These are phyloP conservation scores for Licmophora abbreviata DNA, from an alignment of 108 stramenopile species.

Conservation along the genomic window DNA sequence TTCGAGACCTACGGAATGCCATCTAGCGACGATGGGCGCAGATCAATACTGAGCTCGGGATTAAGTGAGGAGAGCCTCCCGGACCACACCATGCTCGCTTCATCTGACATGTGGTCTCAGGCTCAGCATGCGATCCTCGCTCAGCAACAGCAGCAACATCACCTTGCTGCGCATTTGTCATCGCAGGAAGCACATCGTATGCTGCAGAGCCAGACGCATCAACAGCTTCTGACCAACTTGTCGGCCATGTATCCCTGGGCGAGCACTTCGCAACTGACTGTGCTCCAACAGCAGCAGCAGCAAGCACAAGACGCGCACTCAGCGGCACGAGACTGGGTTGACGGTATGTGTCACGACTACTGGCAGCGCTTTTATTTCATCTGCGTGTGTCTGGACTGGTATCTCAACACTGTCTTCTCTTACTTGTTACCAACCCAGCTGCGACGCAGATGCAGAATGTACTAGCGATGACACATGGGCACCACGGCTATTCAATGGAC, in stretches of 20 bases:
- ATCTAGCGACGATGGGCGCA: background rate
- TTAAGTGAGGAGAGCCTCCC: background rate
- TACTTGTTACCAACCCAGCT: too few relatives aligned
- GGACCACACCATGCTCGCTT: constrained; percentile 6
- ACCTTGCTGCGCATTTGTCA: background rate
- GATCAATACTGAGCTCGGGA: background rate
- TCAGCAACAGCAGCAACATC: constrained; percentile 7
- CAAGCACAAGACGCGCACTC: constrained; percentile 2
- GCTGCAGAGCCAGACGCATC: constrained; percentile 2
- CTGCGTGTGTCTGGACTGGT: too few relatives aligned
- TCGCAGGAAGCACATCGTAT: background rate
- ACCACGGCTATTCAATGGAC: constrained; percentile 5
- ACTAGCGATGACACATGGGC: background rate
- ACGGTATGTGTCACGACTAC: background rate
- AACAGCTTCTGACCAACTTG: background rate
- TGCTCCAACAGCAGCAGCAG: constrained; percentile 3
- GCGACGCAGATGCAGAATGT: background rate
- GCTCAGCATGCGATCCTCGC: background rate
- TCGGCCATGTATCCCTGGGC: constrained; percentile 3
- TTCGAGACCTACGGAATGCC: background rate
- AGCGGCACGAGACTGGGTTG: background rate
- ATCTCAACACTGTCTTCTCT: too few relatives aligned
- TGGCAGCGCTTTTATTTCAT: too few relatives aligned
- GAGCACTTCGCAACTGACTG: constrained; percentile 4
- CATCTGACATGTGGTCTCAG: constrained; percentile 10